Evolutionary conservation across 495 filamentous ascomycete genomes (phyloP).

Genomic region (Xanthoparmelia taractica): DNA sequence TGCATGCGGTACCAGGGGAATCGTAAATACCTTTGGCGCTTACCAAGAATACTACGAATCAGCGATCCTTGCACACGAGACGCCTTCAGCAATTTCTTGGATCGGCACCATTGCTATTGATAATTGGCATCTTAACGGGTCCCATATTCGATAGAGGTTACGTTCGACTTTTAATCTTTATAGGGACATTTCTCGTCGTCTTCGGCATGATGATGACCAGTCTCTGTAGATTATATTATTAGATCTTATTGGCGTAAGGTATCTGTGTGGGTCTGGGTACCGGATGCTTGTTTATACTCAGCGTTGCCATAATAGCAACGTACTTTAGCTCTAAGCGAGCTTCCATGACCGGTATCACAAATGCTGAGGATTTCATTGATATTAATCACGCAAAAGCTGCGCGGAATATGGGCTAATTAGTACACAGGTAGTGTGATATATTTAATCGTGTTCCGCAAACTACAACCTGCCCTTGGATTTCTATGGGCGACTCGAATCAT

Average conservation of each 20-base stretch:
- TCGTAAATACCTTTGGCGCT: too few species aligned
- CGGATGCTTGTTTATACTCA: background rate
- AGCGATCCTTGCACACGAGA: too few species aligned
- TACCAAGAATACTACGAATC: too few species aligned
- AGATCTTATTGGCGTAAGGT: background rate
- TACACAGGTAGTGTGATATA: conserved; percentile 16
- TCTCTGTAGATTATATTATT: background rate
- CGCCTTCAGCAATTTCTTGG: background rate
- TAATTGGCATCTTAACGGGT: background rate
- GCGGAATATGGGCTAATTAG: too few species aligned
- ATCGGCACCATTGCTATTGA: background rate
- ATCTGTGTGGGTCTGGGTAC: background rate
- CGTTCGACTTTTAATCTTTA: background rate
- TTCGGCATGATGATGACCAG: background rate
- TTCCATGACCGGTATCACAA: background rate
- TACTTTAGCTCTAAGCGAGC: background rate
- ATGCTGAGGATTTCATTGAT: background rate
- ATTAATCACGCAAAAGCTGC: background rate
- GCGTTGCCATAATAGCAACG: background rate
- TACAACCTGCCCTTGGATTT: background rate
- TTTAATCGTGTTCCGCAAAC: background rate
- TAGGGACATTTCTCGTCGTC: background rate
- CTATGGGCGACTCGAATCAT: background rate
- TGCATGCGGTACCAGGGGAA: too few species aligned
- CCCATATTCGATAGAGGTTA: background rate